Percentiles rank a stretch among this genome's conserved stretches.
These are phyloP conservation scores for Ophiocordyceps camponoti-floridani DNA, from an alignment of 2,329 filamentous ascomycete genomes.

Conservation along the genomic window DNA sequence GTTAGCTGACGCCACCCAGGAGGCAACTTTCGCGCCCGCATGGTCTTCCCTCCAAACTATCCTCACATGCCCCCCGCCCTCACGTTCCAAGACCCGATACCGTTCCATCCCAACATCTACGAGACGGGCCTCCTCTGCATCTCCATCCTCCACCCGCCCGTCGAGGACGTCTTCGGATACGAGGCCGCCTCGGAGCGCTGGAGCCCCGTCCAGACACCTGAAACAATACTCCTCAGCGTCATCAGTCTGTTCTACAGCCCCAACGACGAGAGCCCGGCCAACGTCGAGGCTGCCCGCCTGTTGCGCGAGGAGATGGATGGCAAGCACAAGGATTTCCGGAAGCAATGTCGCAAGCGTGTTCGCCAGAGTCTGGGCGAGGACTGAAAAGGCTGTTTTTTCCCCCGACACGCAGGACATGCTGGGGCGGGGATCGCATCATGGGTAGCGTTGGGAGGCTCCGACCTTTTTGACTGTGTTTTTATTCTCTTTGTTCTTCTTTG, in stretches of 20 bases:
- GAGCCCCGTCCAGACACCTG: constrained; percentile 86
- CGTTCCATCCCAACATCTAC: constrained; percentile 93
- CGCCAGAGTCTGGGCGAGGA: constrained; percentile 67
- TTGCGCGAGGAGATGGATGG: constrained; percentile 61
- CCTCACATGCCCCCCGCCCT: constrained; percentile 78
- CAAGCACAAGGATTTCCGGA: constrained; percentile 54
- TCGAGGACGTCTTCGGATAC: constrained; percentile 88
- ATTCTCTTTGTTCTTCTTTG: background rate
- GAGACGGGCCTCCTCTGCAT: constrained; percentile 80
- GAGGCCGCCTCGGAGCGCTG: constrained; percentile 81
- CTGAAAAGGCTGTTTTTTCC: constrained; percentile 8
- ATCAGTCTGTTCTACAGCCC: constrained; percentile 85
- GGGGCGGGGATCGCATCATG: background rate
- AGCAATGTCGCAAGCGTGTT: constrained; percentile 59
- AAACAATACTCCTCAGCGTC: constrained; percentile 82
- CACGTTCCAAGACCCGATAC: constrained; percentile 66
- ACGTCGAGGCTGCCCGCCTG: constrained; percentile 79
- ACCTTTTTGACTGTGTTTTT: background rate
- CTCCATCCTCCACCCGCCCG: constrained; percentile 87
- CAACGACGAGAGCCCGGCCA: constrained; percentile 90
- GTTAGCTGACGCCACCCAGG: constrained; percentile 31
- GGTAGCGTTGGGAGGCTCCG: background rate
- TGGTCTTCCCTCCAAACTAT: constrained; percentile 73
- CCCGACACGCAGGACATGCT: background rate
- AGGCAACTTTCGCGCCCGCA: constrained; percentile 75